Evolutionary conservation across 352 stramenopile genomes (phyloP).

Genomic region (Thalassiosira livingstoniorum): DNA sequence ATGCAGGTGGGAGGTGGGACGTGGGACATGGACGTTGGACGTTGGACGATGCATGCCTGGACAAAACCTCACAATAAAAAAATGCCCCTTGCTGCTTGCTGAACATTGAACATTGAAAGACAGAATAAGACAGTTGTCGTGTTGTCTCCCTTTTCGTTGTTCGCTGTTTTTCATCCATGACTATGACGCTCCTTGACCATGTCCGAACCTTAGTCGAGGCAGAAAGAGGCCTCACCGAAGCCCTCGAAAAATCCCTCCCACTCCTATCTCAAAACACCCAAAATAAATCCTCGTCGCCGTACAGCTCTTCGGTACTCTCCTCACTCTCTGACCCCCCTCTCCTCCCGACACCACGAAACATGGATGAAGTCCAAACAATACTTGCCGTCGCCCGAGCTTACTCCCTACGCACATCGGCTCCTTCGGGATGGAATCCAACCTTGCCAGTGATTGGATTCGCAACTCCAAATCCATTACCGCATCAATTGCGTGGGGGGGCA

Average conservation of each 20-base stretch:
- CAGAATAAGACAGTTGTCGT: too few species aligned
- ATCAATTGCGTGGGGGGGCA: constrained; percentile 78
- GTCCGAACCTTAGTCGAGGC: constrained; percentile 67
- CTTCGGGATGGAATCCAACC: constrained; percentile 82
- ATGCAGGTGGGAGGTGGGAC: too few species aligned
- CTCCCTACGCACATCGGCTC: constrained; percentile 73
- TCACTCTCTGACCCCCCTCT: constrained; percentile 45
- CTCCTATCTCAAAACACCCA: constrained; percentile 55
- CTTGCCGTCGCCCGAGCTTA: constrained; percentile 76
- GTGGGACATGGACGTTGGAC: too few species aligned
- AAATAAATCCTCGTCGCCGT: constrained; percentile 5
- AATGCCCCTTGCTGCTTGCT: too few species aligned
- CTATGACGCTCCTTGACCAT: constrained; percentile 55
- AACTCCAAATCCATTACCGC: constrained; percentile 80
- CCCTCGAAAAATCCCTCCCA: constrained; percentile 66
- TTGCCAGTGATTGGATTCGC: constrained; percentile 80
- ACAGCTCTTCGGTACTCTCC: constrained; percentile 20
- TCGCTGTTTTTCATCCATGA: too few species aligned
- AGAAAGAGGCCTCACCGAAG: constrained; percentile 71
- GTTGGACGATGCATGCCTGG: too few species aligned
- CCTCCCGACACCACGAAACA: constrained; percentile 67
- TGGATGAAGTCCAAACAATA: constrained; percentile 69
- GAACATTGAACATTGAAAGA: too few species aligned
- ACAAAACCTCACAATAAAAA: too few species aligned
- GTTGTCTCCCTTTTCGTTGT: too few species aligned